phyloP scores from a whole-genome alignment of 2,329 filamentous ascomycete species.

The Penicillium sp. region DNA sequence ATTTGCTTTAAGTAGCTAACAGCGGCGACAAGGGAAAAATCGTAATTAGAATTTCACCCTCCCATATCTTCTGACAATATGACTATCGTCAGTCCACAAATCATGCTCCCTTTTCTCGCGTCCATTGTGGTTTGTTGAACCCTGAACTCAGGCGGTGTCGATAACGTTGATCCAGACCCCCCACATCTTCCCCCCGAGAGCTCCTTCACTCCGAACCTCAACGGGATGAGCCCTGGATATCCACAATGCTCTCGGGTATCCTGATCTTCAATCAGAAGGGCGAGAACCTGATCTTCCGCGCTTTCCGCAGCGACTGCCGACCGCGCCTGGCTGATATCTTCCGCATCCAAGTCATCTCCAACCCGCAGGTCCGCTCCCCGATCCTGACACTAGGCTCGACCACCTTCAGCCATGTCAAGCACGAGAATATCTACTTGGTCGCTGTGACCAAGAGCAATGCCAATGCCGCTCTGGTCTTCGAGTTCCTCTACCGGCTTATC shows the following conservation, averaged over 20 bases:
- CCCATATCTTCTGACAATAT: neutral
- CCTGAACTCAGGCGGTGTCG: slow-evolving; percentile 11
- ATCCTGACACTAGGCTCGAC: slow-evolving; percentile 97
- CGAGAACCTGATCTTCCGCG: slow-evolving; percentile 98
- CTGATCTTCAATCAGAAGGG: slow-evolving; percentile 99
- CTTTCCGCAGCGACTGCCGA: slow-evolving; percentile 97
- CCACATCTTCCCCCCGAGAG: slow-evolving; percentile 5
- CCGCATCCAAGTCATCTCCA: slow-evolving; percentile 98
- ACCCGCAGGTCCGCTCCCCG: slow-evolving; percentile 93
- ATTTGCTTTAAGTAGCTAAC: too few relatives aligned
- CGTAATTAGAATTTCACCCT: too few relatives aligned
- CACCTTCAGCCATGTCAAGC: slow-evolving; percentile 98
- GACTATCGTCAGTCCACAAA: neutral
- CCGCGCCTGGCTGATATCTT: slow-evolving; percentile 98
- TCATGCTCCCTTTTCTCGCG: neutral
- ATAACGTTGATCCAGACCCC: slow-evolving; percentile 6
- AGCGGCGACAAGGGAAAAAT: too few relatives aligned
- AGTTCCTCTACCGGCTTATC: slow-evolving; percentile 93
- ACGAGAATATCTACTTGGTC: slow-evolving; percentile 98
- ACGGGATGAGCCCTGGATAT: slow-evolving; percentile 13
- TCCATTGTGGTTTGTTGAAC: neutral
- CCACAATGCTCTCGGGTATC: slow-evolving; percentile 90
- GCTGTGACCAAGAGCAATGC: slow-evolving; percentile 98
- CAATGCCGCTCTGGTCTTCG: slow-evolving; percentile 96
- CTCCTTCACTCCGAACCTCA: slow-evolving; percentile 8